phyloP scores from a whole-genome alignment of 139 green algal genomes.

The Chlamydomonas asymmetrica region DNA sequence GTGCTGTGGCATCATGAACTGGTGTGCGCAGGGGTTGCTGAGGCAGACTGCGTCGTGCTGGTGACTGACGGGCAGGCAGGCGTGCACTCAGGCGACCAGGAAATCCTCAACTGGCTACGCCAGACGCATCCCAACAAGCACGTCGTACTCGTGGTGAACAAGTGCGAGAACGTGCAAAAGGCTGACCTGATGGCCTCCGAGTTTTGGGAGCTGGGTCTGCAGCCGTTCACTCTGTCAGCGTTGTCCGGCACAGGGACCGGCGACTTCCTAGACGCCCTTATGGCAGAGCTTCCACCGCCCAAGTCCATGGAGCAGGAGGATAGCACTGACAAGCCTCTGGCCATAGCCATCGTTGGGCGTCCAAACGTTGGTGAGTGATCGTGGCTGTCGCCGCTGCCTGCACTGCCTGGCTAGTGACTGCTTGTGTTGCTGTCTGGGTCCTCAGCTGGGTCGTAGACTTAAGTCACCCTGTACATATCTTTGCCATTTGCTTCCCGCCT shows the following conservation, averaged over 20 bases:
- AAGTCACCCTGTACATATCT: no score
- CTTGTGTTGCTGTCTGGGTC: no score
- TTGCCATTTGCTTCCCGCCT: no score
- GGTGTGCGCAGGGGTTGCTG: conserved; percentile 70
- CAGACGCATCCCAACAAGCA: conserved; percentile 58
- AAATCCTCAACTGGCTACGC: conserved; percentile 92
- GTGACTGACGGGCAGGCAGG: conserved; percentile 91
- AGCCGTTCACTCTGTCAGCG: conserved; percentile 87
- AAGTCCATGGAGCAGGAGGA: conserved; percentile 36
- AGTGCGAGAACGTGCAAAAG: conserved; percentile 88
- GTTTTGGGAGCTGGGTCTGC: conserved; percentile 89
- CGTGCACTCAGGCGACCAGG: conserved; percentile 75
- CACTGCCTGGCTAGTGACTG: no score
- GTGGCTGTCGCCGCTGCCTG: no score
- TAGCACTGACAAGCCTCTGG: conserved; percentile 56
- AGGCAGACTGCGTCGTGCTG: conserved; percentile 86
- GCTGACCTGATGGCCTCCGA: conserved; percentile 75
- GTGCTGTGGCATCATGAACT: no score
- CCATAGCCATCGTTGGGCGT: conserved; percentile 92
- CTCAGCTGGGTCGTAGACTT: no score
- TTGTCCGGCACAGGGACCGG: conserved; percentile 89
- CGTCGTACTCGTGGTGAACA: conserved; percentile 95
- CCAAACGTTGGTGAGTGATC: conserved; percentile 87
- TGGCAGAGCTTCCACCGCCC: conserved; percentile 41
- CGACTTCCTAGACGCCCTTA: conserved; percentile 85